Base-by-base conservation (phyloP, 306 rosid genomes). In the Aeschynomene evenia region DNA sequence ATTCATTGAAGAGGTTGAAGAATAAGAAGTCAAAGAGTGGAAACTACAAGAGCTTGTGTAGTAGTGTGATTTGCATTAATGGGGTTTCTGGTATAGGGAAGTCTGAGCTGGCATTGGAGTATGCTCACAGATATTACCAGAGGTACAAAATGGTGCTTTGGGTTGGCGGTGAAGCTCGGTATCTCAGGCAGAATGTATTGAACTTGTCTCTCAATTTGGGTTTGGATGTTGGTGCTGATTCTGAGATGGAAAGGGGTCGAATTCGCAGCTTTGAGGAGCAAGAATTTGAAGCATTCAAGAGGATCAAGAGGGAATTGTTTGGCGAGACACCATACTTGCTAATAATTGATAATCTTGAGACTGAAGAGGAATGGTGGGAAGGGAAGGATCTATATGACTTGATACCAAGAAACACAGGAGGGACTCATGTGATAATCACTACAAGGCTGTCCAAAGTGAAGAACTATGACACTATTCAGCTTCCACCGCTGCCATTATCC, bases 231-330 rank as follows among this genome's bases (percentile, higher is more conserved):
- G 89, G 91, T 70, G 92, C 95, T 31, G 95, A 87, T 79, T 77
- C 80, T 0, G 96, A 89, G 72, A 86, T 73, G 22, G 96, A 88
- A 52, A 79, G 95, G 12, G 95, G 96, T 4, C 63, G 95, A 45
- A 83, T 86, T 21, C 84, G 95, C 1, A 85, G 88, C 88, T 92
- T 92, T 6, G 98, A 92, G 73, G 98, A 89, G 81, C 98, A 92
- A 71, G 98, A 92, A 74, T 59, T 69, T 1, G 98, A 89, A 71
- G 96, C 96, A 11, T 87, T 92, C 84, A 89, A 85, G 85, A 83
- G 93, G 63, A 87, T 92, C 68, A 89, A 85, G 86, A 86, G 87
- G 82, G 96, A 89, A 72, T 56, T 92, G 29, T 89, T 88, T 39
- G 66, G 98, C 40, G 95, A 92, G 62, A 83, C 85, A 73, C 96